These are phyloP conservation scores for Globisporangium iwayamae DNA, from an alignment of 352 stramenopile genomes.

Conservation along the genomic window DNA sequence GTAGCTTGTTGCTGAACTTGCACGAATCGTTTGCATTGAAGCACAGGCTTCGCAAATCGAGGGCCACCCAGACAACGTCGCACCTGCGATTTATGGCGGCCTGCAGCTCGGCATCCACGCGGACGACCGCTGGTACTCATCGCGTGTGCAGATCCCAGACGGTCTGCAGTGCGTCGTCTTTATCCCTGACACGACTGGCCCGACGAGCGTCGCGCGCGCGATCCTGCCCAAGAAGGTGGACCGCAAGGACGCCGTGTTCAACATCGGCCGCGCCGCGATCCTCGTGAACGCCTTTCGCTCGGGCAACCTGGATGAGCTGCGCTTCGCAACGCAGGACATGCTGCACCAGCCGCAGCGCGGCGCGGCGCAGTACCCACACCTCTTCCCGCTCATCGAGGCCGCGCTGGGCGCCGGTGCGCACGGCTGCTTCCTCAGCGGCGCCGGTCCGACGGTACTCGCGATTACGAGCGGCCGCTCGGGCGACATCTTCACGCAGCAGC, in stretches of 20 bases:
- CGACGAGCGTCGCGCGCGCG: conserved; percentile 89
- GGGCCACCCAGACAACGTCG: conserved; percentile 99
- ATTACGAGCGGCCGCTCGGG: conserved; percentile 96
- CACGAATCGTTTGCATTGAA: background rate
- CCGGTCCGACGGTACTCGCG: conserved; percentile 96
- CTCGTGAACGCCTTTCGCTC: conserved; percentile 96
- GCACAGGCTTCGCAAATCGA: conserved; percentile 93
- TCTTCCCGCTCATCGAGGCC: conserved; percentile 96
- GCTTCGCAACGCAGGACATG: conserved; percentile 92
- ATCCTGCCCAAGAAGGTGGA: conserved; percentile 89
- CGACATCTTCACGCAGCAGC: conserved; percentile 98
- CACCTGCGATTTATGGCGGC: conserved; percentile 98
- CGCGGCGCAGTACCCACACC: conserved; percentile 93
- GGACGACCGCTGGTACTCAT: conserved; percentile 96
- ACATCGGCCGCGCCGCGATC: conserved; percentile 95
- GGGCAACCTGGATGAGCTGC: conserved; percentile 96
- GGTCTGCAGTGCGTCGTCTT: conserved; percentile 98
- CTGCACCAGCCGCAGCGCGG: conserved; percentile 97
- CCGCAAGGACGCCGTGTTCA: conserved; percentile 96
- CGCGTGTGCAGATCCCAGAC: conserved; percentile 94
- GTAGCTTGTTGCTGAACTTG: background rate
- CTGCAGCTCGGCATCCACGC: conserved; percentile 95
- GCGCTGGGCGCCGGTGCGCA: conserved; percentile 92
- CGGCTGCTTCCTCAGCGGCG: conserved; percentile 96
- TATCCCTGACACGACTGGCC: conserved; percentile 97